Evolutionary conservation across 805 yeast species (phyloP).

Genomic region (Priceomyces castillae): DNA sequence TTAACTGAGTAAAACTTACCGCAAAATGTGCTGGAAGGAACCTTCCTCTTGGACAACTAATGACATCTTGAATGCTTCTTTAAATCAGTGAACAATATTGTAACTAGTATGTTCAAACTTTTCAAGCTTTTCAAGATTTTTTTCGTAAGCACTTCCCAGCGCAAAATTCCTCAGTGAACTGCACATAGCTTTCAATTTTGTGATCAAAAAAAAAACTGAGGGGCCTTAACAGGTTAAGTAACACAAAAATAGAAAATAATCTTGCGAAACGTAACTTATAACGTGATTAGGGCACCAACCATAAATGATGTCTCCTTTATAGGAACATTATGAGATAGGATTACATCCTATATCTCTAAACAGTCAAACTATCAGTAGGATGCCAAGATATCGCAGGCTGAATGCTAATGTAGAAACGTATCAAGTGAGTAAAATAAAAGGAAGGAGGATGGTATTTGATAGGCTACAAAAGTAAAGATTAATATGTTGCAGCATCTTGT

Average conservation of each 20-base stretch:
- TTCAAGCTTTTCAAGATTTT: conserved; percentile 1
- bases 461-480: too few relatives aligned
- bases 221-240: background rate
- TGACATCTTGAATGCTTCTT: conserved; percentile 61
- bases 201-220: background rate
- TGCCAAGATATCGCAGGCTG: too few relatives aligned
- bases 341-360: too few relatives aligned
- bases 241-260: background rate
- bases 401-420: too few relatives aligned
- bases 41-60: conserved; percentile 98
- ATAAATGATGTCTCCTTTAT: background rate
- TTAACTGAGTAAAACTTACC: conserved; percentile 58
- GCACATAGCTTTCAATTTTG: background rate
- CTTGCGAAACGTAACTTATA: too few relatives aligned
- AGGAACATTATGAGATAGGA: too few relatives aligned
- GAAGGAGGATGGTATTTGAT: too few relatives aligned
- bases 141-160: background rate
- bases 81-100: conserved; percentile 8
- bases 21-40: conserved; percentile 99
- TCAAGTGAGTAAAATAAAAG: too few relatives aligned
- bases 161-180: conserved; percentile 1
- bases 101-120: conserved; percentile 1
- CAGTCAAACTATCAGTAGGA: too few relatives aligned
- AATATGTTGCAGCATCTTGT: background rate
- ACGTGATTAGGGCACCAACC: conserved; percentile 4